These are phyloP conservation scores for Xanthoconium stramineum DNA, from an alignment of 768 basidiomycete genomes.

Conservation along the genomic window DNA sequence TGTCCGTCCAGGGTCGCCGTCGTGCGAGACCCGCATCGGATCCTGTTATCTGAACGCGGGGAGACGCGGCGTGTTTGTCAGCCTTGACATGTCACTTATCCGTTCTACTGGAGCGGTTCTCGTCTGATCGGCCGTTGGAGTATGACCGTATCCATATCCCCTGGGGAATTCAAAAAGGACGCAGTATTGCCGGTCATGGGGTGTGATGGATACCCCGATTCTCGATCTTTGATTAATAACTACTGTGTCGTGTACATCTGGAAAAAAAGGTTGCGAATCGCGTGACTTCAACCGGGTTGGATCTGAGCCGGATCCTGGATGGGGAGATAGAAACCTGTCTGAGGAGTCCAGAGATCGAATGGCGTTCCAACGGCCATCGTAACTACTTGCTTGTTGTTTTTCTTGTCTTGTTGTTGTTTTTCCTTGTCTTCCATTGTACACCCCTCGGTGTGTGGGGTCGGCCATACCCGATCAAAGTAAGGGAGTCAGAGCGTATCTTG, in stretches of 20 bases:
- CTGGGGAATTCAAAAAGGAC: not conserved
- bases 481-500: not conserved
- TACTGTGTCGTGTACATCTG: no score
- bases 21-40: not conserved
- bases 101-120: not conserved
- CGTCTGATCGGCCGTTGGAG: not conserved
- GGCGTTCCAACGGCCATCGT: not conserved
- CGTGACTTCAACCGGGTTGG: not conserved
- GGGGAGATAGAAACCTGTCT: not conserved
- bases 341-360: not conserved
- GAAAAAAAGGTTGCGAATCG: not conserved
- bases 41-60: constrained; percentile 3
- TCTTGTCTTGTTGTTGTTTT: not conserved
- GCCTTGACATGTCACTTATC: not conserved
- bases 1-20: constrained; percentile 3
- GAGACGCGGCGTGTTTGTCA: constrained; percentile 1
- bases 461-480: constrained; percentile 5
- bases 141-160: not conserved
- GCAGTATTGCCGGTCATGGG: not conserved
- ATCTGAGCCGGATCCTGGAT: not conserved
- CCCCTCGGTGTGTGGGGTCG: not conserved
- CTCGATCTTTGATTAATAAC: not conserved
- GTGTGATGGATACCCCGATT: not conserved
- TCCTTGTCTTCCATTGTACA: not conserved
- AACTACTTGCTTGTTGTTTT: not conserved